Evolutionary conservation across 2,329 filamentous ascomycete genomes (phyloP).

Genomic region (Diaporthe citriasiana): DNA sequence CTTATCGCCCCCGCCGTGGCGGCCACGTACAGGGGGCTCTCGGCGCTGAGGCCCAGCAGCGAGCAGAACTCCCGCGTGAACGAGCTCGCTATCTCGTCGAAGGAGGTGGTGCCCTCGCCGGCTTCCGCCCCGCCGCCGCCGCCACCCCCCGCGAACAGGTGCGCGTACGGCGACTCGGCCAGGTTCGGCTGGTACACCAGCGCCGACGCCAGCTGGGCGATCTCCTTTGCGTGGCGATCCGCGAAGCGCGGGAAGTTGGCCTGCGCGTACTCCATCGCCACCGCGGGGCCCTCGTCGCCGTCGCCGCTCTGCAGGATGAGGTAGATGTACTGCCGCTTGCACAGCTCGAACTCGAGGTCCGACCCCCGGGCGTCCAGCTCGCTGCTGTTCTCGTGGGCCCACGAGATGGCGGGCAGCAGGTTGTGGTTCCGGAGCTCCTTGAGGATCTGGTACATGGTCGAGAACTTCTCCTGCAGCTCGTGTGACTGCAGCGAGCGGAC

Average conservation of each 20-base stretch:
- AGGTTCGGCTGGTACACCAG: constrained; percentile 86
- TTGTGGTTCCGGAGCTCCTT: constrained; percentile 81
- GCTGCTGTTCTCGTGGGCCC: constrained; percentile 80
- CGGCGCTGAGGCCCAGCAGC: constrained; percentile 87
- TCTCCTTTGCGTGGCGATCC: constrained; percentile 80
- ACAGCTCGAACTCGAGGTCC: constrained; percentile 95
- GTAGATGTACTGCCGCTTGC: constrained; percentile 90
- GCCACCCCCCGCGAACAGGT: constrained; percentile 75
- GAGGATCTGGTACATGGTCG: constrained; percentile 91
- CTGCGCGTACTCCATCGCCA: constrained; percentile 83
- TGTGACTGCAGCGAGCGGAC: constrained; percentile 72
- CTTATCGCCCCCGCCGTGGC: constrained; percentile 94
- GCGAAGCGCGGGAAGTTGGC: constrained; percentile 82
- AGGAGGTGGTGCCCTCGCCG: constrained; percentile 54
- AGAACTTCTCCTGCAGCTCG: constrained; percentile 84
- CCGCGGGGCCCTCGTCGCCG: constrained; percentile 65
- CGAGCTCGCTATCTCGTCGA: constrained; percentile 85
- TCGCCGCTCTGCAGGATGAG: constrained; percentile 81
- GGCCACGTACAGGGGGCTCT: constrained; percentile 93
- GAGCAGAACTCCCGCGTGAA: constrained; percentile 97
- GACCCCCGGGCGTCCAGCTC: constrained; percentile 86
- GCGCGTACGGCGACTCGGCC: constrained; percentile 80
- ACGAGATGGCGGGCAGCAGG: constrained; percentile 85
- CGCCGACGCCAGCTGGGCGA: constrained; percentile 84
- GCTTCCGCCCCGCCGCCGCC: constrained; percentile 62